These are phyloP conservation scores for Dactylonectria macrodidyma DNA, from an alignment of 2,329 filamentous ascomycete species.

Conservation along the genomic window DNA sequence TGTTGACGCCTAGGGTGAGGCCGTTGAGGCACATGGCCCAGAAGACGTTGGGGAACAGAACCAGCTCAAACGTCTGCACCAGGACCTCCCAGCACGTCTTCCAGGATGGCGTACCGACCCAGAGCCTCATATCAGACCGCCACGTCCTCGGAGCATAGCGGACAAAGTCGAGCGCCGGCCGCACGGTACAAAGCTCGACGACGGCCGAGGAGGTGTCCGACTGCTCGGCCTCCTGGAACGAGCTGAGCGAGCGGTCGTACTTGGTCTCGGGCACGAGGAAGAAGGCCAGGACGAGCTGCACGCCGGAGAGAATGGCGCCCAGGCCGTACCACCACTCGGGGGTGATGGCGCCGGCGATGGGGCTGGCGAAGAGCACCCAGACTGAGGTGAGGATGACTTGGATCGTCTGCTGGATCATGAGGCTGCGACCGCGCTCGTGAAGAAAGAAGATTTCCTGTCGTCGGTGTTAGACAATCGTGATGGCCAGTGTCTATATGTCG, in stretches of 20 bases:
- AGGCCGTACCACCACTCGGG: conserved; percentile 31
- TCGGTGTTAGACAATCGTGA: background rate
- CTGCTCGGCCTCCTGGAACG: conserved; percentile 10
- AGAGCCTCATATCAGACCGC: conserved; percentile 40
- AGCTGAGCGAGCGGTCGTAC: conserved; percentile 16
- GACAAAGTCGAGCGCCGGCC: conserved; percentile 38
- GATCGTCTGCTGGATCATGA: conserved; percentile 43
- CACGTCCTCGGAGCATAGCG: conserved; percentile 40
- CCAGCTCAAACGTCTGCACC: conserved; percentile 39
- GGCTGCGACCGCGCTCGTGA: conserved; percentile 37
- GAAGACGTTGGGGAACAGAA: conserved; percentile 42
- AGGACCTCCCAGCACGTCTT: conserved; percentile 13
- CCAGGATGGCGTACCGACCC: conserved; percentile 31
- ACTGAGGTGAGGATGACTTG: conserved; percentile 38
- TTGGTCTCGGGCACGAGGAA: conserved; percentile 28
- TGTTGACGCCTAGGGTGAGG: conserved; percentile 41
- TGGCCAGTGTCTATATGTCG: background rate
- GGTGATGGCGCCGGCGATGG: conserved; percentile 28
- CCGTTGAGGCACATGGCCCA: conserved; percentile 42
- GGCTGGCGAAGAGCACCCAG: conserved; percentile 28
- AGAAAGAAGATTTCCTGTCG: conserved; percentile 42
- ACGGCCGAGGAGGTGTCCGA: background rate
- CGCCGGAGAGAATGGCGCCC: conserved; percentile 18
- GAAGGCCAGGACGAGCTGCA: conserved; percentile 23
- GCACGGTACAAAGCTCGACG: conserved; percentile 33